Conservation (phyloP, 768 basidiomycete genomes). For the Gloeostereum incarnatum region DNA sequence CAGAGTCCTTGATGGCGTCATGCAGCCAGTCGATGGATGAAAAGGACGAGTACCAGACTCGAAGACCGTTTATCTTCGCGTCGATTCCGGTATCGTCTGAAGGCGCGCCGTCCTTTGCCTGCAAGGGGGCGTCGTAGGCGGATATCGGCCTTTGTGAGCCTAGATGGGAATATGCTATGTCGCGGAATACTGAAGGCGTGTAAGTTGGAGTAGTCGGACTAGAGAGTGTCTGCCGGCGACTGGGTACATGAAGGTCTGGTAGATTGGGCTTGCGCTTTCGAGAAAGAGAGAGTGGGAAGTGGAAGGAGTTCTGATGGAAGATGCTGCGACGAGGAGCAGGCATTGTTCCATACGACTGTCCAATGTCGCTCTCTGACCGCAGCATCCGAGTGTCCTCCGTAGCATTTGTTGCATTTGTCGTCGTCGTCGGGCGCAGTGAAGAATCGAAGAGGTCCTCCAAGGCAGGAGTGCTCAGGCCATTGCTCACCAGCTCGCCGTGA, state of each 20-base stretch:
- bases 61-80: conserved; percentile 74
- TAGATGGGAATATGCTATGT: conserved; percentile 29
- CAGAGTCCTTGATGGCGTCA: conserved; percentile 90
- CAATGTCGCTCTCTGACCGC: conserved; percentile 7
- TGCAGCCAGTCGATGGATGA: conserved; percentile 95
- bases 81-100: conserved; percentile 34
- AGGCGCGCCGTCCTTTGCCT: conserved; percentile 20
- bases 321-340: conserved; percentile 18
- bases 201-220: conserved; percentile 23
- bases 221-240: conserved; percentile 21
- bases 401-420: conserved; percentile 5
- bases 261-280: conserved; percentile 28
- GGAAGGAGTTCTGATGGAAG: conserved; percentile 16
- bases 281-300: conserved; percentile 21
- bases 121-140: conserved; percentile 55
- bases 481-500: too few species aligned
- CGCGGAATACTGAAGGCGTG: conserved; percentile 28
- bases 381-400: too few species aligned
- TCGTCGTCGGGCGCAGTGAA: conserved; percentile 4
- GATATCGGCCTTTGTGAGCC: conserved; percentile 56
- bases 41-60: conserved; percentile 87
- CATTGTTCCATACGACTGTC: conserved; percentile 50
- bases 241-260: conserved; percentile 22
- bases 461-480: too few species aligned
- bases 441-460: too few species aligned